These are phyloP conservation scores for Blastobotrys indianensis DNA, from an alignment of 1,139 yeast species.

Conservation along the genomic window DNA sequence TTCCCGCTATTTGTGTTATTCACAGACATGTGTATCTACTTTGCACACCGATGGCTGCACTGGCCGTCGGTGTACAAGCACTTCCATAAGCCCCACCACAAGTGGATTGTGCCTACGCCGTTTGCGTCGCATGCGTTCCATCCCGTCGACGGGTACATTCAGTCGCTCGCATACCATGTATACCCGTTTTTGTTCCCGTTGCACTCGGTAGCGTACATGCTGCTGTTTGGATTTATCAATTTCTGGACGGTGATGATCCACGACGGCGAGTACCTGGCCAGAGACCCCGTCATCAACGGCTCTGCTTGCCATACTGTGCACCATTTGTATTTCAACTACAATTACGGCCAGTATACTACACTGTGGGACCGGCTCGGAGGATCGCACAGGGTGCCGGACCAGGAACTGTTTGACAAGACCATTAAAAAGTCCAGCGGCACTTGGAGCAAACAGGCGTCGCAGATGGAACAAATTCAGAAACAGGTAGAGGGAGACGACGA, in stretches of 20 bases:
- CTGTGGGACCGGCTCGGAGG: constrained; percentile 96
- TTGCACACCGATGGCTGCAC: constrained; percentile 87
- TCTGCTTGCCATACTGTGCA: constrained; percentile 98
- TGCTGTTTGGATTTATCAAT: constrained; percentile 82
- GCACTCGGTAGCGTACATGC: constrained; percentile 76
- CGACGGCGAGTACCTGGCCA: constrained; percentile 91
- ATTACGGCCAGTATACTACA: constrained; percentile 97
- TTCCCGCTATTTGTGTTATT: constrained; percentile 76
- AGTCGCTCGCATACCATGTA: constrained; percentile 86
- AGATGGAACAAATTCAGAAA: constrained; percentile 75
- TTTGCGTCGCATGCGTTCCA: constrained; percentile 98
- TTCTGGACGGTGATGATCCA: constrained; percentile 99
- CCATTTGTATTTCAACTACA: constrained; percentile 92
- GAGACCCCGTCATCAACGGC: constrained; percentile 91
- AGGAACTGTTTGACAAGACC: constrained; percentile 66
- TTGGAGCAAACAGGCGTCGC: constrained; percentile 66
- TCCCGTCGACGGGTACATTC: constrained; percentile 93
- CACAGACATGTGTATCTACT: constrained; percentile 88
- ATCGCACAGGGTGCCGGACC: constrained; percentile 88
- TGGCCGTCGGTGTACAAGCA: constrained; percentile 82
- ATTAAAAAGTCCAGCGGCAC: constrained; percentile 51
- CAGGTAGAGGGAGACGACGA: constrained; percentile 75
- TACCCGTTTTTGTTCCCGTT: constrained; percentile 89
- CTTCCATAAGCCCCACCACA: constrained; percentile 97
- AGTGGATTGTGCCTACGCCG: constrained; percentile 98